These are phyloP conservation scores for Sophora flavescens DNA, from an alignment of 306 rosid species.

Conservation along the genomic window DNA sequence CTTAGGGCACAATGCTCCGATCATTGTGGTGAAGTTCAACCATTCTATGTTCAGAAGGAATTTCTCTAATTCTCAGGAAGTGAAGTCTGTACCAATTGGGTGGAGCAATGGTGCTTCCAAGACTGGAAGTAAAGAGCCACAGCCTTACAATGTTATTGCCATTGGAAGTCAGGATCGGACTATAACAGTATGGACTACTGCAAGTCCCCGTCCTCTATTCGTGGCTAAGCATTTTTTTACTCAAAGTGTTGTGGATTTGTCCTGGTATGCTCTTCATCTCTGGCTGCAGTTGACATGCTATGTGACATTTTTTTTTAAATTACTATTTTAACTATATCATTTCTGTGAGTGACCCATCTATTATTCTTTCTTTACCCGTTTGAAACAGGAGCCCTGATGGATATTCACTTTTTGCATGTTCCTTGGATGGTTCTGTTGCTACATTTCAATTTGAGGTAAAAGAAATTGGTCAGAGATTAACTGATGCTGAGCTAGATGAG, in stretches of 20 bases:
- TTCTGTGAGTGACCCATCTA: slow-evolving; percentile 23
- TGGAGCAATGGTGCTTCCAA: slow-evolving; percentile 91
- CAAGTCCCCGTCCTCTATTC: slow-evolving; percentile 96
- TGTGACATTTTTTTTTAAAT: slow-evolving; percentile 17
- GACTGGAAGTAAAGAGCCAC: slow-evolving; percentile 78
- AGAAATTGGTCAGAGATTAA: slow-evolving; percentile 88
- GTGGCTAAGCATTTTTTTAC: slow-evolving; percentile 97
- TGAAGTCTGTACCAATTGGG: slow-evolving; percentile 75
- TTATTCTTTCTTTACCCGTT: slow-evolving; percentile 40
- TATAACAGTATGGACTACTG: slow-evolving; percentile 98
- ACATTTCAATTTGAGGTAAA: slow-evolving; percentile 87
- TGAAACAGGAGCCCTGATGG: slow-evolving; percentile 97
- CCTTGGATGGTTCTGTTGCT: slow-evolving; percentile 95
- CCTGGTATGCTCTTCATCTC: slow-evolving; percentile 70
- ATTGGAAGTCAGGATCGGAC: slow-evolving; percentile 99
- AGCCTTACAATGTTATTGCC: slow-evolving; percentile 95
- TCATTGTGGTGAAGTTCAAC: slow-evolving; percentile 93
- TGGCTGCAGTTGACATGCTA: slow-evolving; percentile 24
- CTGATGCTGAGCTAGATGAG: slow-evolving; percentile 85
- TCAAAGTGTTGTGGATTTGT: slow-evolving; percentile 97
- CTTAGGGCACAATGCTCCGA: slow-evolving; percentile 96
- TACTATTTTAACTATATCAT: slow-evolving; percentile 41
- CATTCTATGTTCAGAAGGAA: slow-evolving; percentile 94
- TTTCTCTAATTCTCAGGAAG: slow-evolving; percentile 70
- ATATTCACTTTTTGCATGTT: slow-evolving; percentile 92